A percentile compares a stretch with the other conserved stretches of the same genome.
These are phyloP conservation scores for Metarhizium album DNA, from an alignment of 2,329 filamentous ascomycete species.

Conservation along the genomic window DNA sequence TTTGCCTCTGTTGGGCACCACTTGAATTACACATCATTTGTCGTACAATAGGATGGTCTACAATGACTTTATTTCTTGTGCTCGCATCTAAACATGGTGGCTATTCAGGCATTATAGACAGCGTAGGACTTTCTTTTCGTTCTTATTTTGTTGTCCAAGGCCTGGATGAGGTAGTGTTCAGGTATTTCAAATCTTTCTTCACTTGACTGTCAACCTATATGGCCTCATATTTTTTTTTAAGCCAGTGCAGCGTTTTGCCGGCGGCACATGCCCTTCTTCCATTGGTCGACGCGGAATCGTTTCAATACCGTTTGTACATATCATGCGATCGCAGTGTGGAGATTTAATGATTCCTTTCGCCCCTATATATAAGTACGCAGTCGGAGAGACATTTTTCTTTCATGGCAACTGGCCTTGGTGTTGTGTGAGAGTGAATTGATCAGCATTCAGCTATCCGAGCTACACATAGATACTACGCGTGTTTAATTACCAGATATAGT, in stretches of 20 bases:
- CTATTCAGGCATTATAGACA: not conserved
- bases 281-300: not conserved
- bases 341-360: not conserved
- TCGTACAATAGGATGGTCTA: not conserved
- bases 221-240: not conserved
- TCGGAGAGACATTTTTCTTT: not conserved
- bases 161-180: not conserved
- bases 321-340: not conserved
- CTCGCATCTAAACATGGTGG: not conserved
- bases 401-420: too few species aligned
- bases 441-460: not conserved
- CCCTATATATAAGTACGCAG: not conserved
- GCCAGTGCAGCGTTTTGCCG: not conserved
- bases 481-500: not conserved
- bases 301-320: not conserved
- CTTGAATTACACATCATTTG: not conserved
- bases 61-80: not conserved
- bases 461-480: not conserved
- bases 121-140: not conserved
- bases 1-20: not conserved
- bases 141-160: not conserved
- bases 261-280: not conserved
- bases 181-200: not conserved
- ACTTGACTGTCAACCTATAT: not conserved
- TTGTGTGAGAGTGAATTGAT: not conserved